Evolutionary conservation across 2,329 filamentous ascomycete genomes (phyloP).

Genomic region (Trichoderma gracile): DNA sequence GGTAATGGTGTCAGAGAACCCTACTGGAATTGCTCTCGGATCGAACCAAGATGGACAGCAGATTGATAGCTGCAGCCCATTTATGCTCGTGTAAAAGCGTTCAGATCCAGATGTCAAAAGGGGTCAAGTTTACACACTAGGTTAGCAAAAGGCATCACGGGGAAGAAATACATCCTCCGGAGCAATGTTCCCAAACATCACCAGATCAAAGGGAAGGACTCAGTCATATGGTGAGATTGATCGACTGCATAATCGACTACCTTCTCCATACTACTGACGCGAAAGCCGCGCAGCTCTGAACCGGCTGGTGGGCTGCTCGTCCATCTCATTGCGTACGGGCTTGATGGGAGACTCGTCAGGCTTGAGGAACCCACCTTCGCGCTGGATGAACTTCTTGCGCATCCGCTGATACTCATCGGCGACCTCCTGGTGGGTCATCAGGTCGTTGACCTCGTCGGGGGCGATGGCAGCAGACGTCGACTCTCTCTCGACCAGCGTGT

Average conservation of each 20-base stretch:
- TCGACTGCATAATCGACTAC: constrained; percentile 36
- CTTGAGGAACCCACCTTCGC: constrained; percentile 77
- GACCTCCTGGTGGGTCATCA: constrained; percentile 73
- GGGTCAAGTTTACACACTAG: background rate
- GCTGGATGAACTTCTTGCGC: constrained; percentile 79
- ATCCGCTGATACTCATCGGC: constrained; percentile 79
- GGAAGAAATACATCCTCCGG: background rate
- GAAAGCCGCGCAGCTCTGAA: constrained; percentile 71
- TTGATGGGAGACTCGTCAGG: constrained; percentile 68
- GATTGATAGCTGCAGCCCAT: constrained; percentile 56
- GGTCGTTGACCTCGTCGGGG: constrained; percentile 68
- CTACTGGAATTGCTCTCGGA: constrained; percentile 55
- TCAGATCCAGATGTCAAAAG: constrained; percentile 28
- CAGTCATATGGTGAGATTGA: constrained; percentile 30
- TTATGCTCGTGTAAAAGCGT: constrained; percentile 49
- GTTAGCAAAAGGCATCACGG: constrained; percentile 1
- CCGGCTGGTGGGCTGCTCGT: constrained; percentile 64
- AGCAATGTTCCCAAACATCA: constrained; percentile 4
- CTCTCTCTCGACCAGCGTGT: constrained; percentile 59
- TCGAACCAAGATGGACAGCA: constrained; percentile 54
- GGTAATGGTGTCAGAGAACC: constrained; percentile 62
- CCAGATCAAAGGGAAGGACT: constrained; percentile 30
- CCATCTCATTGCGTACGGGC: constrained; percentile 67
- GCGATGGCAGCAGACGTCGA: constrained; percentile 34
- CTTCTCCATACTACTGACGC: constrained; percentile 44